Evolutionary conservation across 148 eudicot species (phyloP), one percentile per base, ranked within the genome.

Genomic region (Diospyros lotus): DNA sequence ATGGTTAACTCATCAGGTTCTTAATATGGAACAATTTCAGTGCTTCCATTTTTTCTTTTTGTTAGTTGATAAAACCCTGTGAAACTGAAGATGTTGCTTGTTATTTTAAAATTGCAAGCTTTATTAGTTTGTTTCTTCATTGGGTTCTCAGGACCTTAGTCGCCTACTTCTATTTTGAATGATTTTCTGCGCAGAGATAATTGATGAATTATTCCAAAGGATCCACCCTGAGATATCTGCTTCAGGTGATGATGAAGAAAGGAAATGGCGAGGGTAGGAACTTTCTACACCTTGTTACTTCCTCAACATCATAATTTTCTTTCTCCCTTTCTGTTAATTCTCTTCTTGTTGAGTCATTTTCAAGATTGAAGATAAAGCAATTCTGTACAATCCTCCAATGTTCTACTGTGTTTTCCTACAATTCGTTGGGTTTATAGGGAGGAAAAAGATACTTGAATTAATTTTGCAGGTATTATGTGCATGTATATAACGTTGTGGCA

Each of bases 1-100:
- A 81, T 95, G 91, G 92, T 88, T 46, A 87, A 95, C 77, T 95
- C 99, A 53, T 90, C 99, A 89, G 99, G 99, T 95, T 59, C 70
- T 56, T 72, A 55, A 43, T 67, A 39, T 58, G n/a, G 17, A 43
- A 48, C 41, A 48, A 50, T 61, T 63, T 2, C 13, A 8, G 55
- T 41, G 54, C 56, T 59, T 69, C 28, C 28, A 28, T 28, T 28
- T 28, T 28, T 28, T 28, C 45, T 9, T 71, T n/a, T 45, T 50
- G 9, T 64, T 65, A 54, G 42, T 11, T 9, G 14, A 60, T 41
- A 6, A 12, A 15, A 45, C 12, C 68, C 5, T 41, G 18, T 46
- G 65, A 61, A 41, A 40, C 42, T 64, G 15, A 42, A 13, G 1
- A 38, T 3, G 9, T 40, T 64, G 15, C n/a, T 66, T 15, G 14